Base-by-base conservation (phyloP, 108 stramenopile genomes). In the Skeletonema marinoi region DNA sequence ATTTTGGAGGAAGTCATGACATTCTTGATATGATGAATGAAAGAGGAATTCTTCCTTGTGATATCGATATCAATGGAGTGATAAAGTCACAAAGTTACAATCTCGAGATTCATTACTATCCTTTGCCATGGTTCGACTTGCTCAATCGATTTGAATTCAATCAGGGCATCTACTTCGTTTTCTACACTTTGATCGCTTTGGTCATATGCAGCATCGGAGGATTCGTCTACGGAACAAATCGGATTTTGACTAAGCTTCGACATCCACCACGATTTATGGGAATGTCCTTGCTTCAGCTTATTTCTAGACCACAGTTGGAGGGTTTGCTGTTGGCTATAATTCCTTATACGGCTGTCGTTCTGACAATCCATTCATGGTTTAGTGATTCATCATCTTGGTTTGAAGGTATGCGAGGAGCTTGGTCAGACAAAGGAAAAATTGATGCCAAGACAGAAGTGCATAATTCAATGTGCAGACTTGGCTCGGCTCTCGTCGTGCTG, bases 61-160 rank as follows among this genome's bases (percentile, higher is more conserved):
- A 75, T 51, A 69, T 84, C 36, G 93, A 93, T 65, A 75, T 85
- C n/a, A 85, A 79, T 32, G 91, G 88, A 33, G 85, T 71, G 17
- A 77, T 92, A 12, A 90, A 86, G 71, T 71, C 82, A 33, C 80
- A 75, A 8, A 64, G 73, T 13, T 95, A 93, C 80, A 75, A 70
- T 39, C 80, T 96, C 38, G 87, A 93, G 65, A 71, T 96, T 32
- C 74, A 70, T 29, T 94, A 86, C 68, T 44, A 51, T 21, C 85
- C 94, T 8, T 61, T 95, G 21, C 82, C 51, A 1, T 96, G 96
- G 96, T 86, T 87, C 64, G 87, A 90, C 25, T 77, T 96, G 38
- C 65, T 95, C 2, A 96, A 96, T 42, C 44, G 54, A 13, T 96
- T 96, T 75, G 90, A 94, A 68, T 94, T 96, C 59, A 65, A 73